phyloP scores from a whole-genome alignment of 2,329 filamentous ascomycete genomes.

The Claviceps purpurea region DNA sequence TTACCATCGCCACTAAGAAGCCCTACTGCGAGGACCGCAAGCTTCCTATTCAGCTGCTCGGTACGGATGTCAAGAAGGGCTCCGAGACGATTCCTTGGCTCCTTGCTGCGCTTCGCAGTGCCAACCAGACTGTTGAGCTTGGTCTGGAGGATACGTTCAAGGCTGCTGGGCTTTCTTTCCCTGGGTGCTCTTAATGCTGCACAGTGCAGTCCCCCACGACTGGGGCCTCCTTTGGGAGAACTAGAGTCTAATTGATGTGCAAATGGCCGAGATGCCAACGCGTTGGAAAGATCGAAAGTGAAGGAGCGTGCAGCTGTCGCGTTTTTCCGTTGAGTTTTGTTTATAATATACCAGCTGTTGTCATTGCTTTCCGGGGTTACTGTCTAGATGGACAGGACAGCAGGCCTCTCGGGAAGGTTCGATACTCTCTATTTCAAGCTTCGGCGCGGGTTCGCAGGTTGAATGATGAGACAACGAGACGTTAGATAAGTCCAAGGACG shows the following conservation, averaged over 20 bases:
- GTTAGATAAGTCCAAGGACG: neutral
- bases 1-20: slow-evolving; percentile 23
- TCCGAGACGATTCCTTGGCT: slow-evolving; percentile 43
- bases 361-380: neutral
- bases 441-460: neutral
- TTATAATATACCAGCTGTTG: neutral
- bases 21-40: slow-evolving; percentile 41
- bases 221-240: too few relatives aligned
- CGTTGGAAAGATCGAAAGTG: too few relatives aligned
- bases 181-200: slow-evolving; percentile 4
- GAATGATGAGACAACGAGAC: slow-evolving; percentile 1
- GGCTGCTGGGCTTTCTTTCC: slow-evolving; percentile 3
- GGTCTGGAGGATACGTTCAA: slow-evolving; percentile 33
- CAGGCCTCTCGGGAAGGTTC: neutral
- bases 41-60: slow-evolving; percentile 41
- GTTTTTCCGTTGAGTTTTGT: neutral
- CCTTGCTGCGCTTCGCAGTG: slow-evolving; percentile 36
- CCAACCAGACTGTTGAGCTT: slow-evolving; percentile 38
- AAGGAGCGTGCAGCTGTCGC: neutral
- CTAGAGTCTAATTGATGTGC: too few relatives aligned
- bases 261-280: too few relatives aligned
- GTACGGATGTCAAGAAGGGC: slow-evolving; percentile 36
- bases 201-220: neutral
- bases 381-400: neutral
- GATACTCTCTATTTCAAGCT: neutral